Percentiles rank a stretch among this genome's conserved stretches.
Conservation (phyloP, 208 protist species). For the Herpetomonas muscarum region DNA sequence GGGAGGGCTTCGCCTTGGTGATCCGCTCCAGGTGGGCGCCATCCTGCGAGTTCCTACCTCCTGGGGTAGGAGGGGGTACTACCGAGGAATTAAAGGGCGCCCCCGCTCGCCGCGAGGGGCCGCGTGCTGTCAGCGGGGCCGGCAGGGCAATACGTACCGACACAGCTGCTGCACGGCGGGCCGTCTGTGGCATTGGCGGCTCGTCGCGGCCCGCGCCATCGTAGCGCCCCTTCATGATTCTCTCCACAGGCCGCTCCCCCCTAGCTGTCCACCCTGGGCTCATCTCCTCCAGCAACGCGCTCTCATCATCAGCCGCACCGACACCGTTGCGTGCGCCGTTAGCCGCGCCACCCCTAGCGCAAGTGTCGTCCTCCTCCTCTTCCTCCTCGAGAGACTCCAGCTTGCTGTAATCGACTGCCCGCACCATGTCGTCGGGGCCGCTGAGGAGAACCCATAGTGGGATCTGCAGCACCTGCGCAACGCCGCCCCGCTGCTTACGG, state of each 20-base stretch:
- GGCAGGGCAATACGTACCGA: neutral
- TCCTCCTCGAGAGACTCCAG: slow-evolving; percentile 13
- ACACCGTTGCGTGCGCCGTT: neutral
- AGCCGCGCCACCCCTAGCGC: neutral
- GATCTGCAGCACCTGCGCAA: slow-evolving; percentile 24
- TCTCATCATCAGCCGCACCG: neutral
- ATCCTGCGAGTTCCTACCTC: too few relatives aligned
- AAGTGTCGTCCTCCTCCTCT: slow-evolving; percentile 14
- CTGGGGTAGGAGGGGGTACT: neutral
- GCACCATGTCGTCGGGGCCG: slow-evolving; percentile 13
- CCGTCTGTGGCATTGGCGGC: slow-evolving; percentile 10
- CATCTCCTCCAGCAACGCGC: slow-evolving; percentile 2
- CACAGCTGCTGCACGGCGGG: slow-evolving; percentile 4
- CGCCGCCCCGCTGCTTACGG: slow-evolving; percentile 36
- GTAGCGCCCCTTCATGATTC: neutral
- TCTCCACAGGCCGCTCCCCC: neutral
- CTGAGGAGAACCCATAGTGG: slow-evolving; percentile 22
- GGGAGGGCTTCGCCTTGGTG: too few relatives aligned
- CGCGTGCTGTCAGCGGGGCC: neutral
- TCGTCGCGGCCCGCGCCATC: neutral
- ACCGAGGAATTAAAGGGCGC: neutral
- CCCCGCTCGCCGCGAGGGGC: neutral
- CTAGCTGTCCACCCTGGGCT: neutral
- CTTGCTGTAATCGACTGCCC: slow-evolving; percentile 18
- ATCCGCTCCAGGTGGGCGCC: too few relatives aligned